Evolutionary conservation across 2,329 filamentous ascomycete genomes (phyloP).

Genomic region (Ascochyta rabiei): DNA sequence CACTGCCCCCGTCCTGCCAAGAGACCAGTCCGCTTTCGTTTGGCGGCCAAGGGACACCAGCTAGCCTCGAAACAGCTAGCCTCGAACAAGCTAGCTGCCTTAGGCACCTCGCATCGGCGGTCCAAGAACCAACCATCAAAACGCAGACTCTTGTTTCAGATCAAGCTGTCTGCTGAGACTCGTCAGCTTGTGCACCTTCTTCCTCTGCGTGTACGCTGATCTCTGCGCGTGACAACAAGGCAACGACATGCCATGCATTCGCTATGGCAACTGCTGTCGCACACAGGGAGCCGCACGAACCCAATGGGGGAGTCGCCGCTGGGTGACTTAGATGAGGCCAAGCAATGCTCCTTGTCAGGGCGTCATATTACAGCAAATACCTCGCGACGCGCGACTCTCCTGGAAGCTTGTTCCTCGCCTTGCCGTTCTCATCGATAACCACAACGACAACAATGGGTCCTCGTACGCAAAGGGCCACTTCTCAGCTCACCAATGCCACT

Average conservation of each 20-base stretch:
- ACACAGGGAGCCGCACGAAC: slow-evolving; percentile 11
- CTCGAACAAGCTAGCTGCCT: neutral
- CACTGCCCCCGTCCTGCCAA: slow-evolving; percentile 17
- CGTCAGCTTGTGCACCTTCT: slow-evolving; percentile 2
- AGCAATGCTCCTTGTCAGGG: slow-evolving; percentile 24
- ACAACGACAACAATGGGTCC: slow-evolving; percentile 11
- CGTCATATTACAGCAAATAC: slow-evolving; percentile 19
- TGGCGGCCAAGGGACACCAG: slow-evolving; percentile 2
- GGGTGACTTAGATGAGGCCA: slow-evolving; percentile 26
- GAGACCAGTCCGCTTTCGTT: neutral
- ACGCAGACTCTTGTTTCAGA: slow-evolving; percentile 1
- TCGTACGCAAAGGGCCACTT: slow-evolving; percentile 10
- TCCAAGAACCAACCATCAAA: neutral
- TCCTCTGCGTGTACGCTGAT: neutral
- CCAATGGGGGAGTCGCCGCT: slow-evolving; percentile 16
- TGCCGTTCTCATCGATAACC: slow-evolving; percentile 4
- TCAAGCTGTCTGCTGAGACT: slow-evolving; percentile 10
- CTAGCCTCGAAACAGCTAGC: slow-evolving; percentile 3
- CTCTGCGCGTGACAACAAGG: neutral
- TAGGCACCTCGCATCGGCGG: neutral
- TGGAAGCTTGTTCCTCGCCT: slow-evolving; percentile 8
- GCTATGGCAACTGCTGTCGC: slow-evolving; percentile 7
- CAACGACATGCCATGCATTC: slow-evolving; percentile 6
- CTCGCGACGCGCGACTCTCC: slow-evolving; percentile 1
- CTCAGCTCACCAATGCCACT: neutral